phyloP scores from a whole-genome alignment of 192 early-diverging fungal species.

The Geosiphon pyriformis region DNA sequence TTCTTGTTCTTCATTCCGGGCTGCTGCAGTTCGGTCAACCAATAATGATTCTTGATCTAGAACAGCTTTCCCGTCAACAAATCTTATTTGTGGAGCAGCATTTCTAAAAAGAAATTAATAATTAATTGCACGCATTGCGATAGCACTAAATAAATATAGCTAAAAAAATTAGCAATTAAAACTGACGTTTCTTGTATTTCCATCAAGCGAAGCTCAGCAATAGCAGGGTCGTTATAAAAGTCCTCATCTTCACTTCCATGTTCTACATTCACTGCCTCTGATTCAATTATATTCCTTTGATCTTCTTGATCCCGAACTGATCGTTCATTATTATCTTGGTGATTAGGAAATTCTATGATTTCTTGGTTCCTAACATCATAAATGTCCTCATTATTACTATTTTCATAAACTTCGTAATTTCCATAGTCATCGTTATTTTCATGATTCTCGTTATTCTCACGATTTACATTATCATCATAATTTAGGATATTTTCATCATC shows the following conservation, averaged over 20 bases:
- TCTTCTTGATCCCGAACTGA: too few relatives aligned
- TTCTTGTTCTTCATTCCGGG: background rate
- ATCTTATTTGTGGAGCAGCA: background rate
- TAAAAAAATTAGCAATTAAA: background rate
- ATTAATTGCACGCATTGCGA: too few relatives aligned
- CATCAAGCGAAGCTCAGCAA: background rate
- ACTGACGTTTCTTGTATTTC: background rate
- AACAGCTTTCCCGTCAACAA: background rate
- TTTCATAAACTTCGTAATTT: slow-evolving; percentile 7
- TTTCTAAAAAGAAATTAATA: too few relatives aligned
- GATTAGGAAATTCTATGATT: background rate
- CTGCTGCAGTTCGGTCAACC: background rate
- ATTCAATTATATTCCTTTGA: background rate
- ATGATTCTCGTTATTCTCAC: background rate
- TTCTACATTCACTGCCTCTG: background rate
- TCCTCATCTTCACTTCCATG: background rate
- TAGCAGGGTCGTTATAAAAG: background rate
- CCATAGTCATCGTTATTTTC: background rate
- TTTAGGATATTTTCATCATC: background rate
- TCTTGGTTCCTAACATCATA: background rate
- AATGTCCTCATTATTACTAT: slow-evolving; percentile 8
- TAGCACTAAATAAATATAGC: too few relatives aligned
- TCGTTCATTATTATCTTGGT: background rate
- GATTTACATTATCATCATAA: background rate
- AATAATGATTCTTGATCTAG: slow-evolving; percentile 5